A percentile compares a stretch with the other conserved stretches of the same genome.
Conservation (phyloP, 2,329 filamentous ascomycete species). For the Claviceps capensis region DNA sequence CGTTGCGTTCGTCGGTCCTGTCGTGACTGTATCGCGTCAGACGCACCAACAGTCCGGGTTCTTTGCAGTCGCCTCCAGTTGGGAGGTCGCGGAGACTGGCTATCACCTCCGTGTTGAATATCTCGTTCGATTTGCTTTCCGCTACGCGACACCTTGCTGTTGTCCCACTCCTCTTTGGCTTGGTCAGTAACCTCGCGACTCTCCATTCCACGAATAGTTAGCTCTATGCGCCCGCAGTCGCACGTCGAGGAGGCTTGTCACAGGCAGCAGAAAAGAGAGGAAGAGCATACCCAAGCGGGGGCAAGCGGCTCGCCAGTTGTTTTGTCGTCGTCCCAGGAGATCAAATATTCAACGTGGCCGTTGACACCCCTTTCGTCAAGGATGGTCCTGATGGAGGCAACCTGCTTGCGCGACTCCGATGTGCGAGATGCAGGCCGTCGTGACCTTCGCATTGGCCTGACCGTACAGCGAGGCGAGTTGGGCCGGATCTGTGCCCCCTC, state of each 20-base stretch:
- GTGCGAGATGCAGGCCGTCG: constrained; percentile 11
- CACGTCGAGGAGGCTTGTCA: background rate
- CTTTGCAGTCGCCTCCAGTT: constrained; percentile 13
- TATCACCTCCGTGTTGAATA: constrained; percentile 10
- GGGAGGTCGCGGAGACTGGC: constrained; percentile 15
- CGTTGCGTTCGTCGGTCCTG: background rate
- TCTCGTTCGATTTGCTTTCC: background rate
- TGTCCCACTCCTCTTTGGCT: constrained; percentile 21
- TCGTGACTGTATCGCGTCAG: background rate
- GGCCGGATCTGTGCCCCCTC: background rate
- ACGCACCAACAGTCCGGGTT: background rate
- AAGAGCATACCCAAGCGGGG: constrained; percentile 20
- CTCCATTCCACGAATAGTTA: constrained; percentile 11
- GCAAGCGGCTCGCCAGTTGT: constrained; percentile 18
- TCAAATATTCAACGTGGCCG: constrained; percentile 19
- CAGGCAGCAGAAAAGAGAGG: background rate
- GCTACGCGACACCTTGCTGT: constrained; percentile 9
- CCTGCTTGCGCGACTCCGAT: constrained; percentile 10
- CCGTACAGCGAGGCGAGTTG: constrained; percentile 1
- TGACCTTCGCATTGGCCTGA: constrained; percentile 20
- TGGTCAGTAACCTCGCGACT: constrained; percentile 17
- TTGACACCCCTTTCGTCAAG: constrained; percentile 18
- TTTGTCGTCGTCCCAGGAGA: constrained; percentile 24
- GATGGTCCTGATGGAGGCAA: constrained; percentile 17
- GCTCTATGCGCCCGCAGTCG: constrained; percentile 4